Evolutionary conservation across 2,329 filamentous ascomycete species (phyloP), one percentile per base, ranked within the genome.

Genomic region (Emericellopsis cladophorae): DNA sequence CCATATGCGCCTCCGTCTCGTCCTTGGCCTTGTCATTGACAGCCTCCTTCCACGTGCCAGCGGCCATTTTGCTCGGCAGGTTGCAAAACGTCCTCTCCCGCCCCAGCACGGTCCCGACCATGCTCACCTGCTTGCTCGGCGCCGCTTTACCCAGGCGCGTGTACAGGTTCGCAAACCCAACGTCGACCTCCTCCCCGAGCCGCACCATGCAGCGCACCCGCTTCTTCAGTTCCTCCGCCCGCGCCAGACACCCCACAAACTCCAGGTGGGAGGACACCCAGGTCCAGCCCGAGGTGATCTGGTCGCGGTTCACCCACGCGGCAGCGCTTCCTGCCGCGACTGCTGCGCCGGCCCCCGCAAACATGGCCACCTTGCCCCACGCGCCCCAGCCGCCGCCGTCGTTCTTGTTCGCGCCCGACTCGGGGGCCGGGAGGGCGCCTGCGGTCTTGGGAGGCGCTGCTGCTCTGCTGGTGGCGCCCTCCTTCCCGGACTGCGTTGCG

Each of bases 261-360:
- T 92, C 85, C 22, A 98, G 76, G 60, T 98, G 92, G 31, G 85
- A 92, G 14, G 82, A 78, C 12, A 85, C 85, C 88, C 89, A 96
- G 9, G 68, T 68, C 65, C 81, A 81, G 7, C 89, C 84, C 44
- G 81, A 72, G 3, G 73, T 76, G 45, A 96, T 76, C 47, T 86
- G 79, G 26, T 93, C 84, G 41, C 86, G 77, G 51, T 92, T 88
- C 51, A 84, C 69, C 65, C 94, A 96, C 10, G 90, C 84, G 7
- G 88, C 88, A 1, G 85, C 85, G 1, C 84, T 83, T 7, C 85
- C 86, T 0, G 84, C 89, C 1, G 81, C 84, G 0, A 90, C 80
- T 1, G 90, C 80, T 0, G 84, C 84, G 1, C 85, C 88, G 0
- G 85, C 89, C 0, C 88, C 90, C 0, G 87, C 89, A 43, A 82